Conservation (phyloP, 805 yeast genomes). For the Hanseniaspora clermontiae region DNA sequence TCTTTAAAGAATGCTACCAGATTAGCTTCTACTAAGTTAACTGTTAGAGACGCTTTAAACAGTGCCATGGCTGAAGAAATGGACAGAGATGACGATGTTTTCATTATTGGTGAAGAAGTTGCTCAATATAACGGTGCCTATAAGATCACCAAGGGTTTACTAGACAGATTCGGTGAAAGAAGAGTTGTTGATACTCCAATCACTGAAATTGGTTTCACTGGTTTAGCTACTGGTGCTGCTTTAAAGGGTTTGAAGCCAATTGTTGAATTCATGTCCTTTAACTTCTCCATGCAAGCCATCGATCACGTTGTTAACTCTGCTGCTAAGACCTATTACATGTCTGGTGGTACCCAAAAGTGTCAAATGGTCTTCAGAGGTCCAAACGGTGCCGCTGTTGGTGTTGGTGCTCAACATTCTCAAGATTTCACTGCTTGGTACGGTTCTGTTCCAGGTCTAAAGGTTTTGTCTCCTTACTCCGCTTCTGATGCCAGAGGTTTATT, state of each 20-base stretch:
- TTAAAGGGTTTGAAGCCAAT: constrained; percentile 91
- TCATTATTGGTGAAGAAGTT: constrained; percentile 97
- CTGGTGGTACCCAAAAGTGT: constrained; percentile 97
- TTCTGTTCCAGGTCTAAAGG: constrained; percentile 94
- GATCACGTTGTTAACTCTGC: constrained; percentile 98
- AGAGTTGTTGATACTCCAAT: constrained; percentile 94
- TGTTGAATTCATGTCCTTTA: constrained; percentile 97
- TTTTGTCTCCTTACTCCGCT: constrained; percentile 85
- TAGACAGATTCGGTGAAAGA: constrained; percentile 89
- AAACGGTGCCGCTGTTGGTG: constrained; percentile 99
- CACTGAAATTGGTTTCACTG: constrained; percentile 98
- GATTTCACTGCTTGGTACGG: constrained; percentile 98
- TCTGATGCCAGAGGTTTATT: constrained; percentile 92
- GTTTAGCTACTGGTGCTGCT: constrained; percentile 91
- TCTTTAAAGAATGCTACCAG: constrained; percentile 15
- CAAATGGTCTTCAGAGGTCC: constrained; percentile 98
- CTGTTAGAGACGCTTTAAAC: constrained; percentile 95
- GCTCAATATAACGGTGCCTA: constrained; percentile 99
- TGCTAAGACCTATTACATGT: constrained; percentile 97
- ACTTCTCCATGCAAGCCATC: constrained; percentile 99
- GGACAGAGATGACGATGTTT: constrained; percentile 88
- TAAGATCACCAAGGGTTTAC: constrained; percentile 87
- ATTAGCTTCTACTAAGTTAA: constrained; percentile 37
- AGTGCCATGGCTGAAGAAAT: constrained; percentile 92
- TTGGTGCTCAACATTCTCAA: constrained; percentile 98